phyloP scores from a whole-genome alignment of 495 filamentous ascomycete species.

The Podospora didyma region DNA sequence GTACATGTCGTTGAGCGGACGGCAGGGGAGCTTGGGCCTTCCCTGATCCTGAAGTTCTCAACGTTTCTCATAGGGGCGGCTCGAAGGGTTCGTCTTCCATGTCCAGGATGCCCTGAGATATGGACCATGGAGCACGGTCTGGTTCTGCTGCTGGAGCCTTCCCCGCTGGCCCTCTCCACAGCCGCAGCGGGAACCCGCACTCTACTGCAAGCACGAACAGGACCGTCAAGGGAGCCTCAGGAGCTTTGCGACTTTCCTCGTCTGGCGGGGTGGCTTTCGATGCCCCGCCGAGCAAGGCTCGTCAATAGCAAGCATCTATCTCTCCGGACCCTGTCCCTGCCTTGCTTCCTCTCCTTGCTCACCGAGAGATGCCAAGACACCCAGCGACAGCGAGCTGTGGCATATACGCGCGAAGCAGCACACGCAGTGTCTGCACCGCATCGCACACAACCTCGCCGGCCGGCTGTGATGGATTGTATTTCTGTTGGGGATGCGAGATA shows the following conservation, averaged over 20 bases:
- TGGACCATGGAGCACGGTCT: neutral
- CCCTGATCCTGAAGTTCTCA: neutral
- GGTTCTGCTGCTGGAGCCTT: neutral
- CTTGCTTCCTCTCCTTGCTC: neutral
- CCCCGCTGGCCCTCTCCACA: neutral
- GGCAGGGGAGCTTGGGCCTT: conserved; percentile 1
- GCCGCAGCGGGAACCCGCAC: neutral
- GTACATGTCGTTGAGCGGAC: neutral
- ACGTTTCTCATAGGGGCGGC: neutral
- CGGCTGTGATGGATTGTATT: neutral
- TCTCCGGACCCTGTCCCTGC: neutral
- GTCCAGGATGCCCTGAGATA: neutral
- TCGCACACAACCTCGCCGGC: too few species aligned
- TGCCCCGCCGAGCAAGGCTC: neutral
- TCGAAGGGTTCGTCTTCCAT: neutral
- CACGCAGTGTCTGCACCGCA: too few species aligned
- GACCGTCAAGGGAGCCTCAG: too few species aligned
- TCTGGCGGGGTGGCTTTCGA: neutral
- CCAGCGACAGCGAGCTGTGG: neutral
- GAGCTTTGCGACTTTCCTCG: conserved; percentile 7
- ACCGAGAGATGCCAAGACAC: neutral
- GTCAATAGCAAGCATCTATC: neutral
- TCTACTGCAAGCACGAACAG: neutral
- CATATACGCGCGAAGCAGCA: neutral
- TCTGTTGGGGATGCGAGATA: conserved; percentile 1